These are phyloP conservation scores for Zygoascus flipseniorum DNA, from an alignment of 805 yeast species.

Conservation along the genomic window DNA sequence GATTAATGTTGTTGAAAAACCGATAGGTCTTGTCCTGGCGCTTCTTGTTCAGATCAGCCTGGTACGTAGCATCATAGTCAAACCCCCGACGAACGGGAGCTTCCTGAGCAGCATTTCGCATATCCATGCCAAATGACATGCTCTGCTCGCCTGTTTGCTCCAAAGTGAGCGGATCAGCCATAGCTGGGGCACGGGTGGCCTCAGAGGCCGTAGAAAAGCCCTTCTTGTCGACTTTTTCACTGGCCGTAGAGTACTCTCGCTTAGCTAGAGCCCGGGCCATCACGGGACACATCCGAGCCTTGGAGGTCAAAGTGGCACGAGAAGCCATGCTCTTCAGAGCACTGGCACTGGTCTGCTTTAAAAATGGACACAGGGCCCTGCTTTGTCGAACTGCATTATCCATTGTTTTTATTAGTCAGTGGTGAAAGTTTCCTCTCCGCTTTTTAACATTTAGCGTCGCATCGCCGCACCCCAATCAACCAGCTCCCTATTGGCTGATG, in stretches of 20 bases:
- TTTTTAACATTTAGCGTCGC: background rate
- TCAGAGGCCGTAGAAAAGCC: constrained; percentile 7
- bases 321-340: constrained; percentile 50
- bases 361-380: constrained; percentile 75
- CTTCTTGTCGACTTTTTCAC: background rate
- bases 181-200: constrained; percentile 24
- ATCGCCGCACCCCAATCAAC: too few species aligned
- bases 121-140: background rate
- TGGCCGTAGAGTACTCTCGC: constrained; percentile 13
- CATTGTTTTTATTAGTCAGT: constrained; percentile 35
- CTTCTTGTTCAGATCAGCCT: constrained; percentile 60
- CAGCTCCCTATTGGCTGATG: too few species aligned
- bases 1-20: constrained; percentile 92
- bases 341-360: constrained; percentile 48
- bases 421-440: background rate
- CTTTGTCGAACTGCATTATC: constrained; percentile 74
- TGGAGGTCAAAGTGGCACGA: constrained; percentile 35
- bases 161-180: constrained; percentile 20
- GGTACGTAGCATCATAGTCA: constrained; percentile 66
- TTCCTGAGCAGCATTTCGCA: constrained; percentile 8
- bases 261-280: constrained; percentile 68
- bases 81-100: constrained; percentile 27
- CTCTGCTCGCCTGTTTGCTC: background rate
- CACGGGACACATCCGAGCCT: constrained; percentile 80
- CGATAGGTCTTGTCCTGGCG: constrained; percentile 88